Evolutionary conservation across 768 basidiomycete genomes (phyloP), one percentile per base, ranked within the genome.

Genomic region (Lentinula aciculospora): DNA sequence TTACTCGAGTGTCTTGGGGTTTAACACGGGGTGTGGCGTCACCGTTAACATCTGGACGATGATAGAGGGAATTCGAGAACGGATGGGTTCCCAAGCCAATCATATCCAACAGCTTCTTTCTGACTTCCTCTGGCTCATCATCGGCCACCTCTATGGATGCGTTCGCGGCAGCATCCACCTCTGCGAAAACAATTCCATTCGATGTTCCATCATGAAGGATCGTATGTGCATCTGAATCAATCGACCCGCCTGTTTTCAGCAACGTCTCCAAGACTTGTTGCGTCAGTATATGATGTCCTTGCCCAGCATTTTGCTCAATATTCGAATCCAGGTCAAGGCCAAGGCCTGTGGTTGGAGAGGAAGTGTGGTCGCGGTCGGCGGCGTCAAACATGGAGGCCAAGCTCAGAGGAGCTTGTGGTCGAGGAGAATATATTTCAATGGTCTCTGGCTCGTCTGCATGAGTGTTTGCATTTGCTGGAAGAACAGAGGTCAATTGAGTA

Each of bases 381-480:
- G 51, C 36, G 31, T 53, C 51, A 23, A 57, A 57, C 45, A 57
- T 39, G 3, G 56, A 49, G 3, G 56, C 29, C 31, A 48, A 15
- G 7, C 42, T 42, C n/a, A 56, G 19, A 10, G 56, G 34, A n/a
- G 56, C 34, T 19, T 42, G 27, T 4, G 56, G 56, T 36, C 40
- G 40, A 25, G 56, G 56, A 27, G 56, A 57, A 25, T 47, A 45
- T 27, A 57, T 48, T 15, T 57, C 45, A 34, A 57, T 57, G 15
- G 56, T 34, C 46, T 57, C 56, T 29, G 56, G 56, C 42, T 57
- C 39, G 25, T 57, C 45, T 42, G 15, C 29, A 17, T 46, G 37
- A 31, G 27, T 17, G 10, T 1, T 19, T 21, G 23, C n/a, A 3
- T 17, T 40, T 17, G 36, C 19, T 32, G 39, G 17, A 23, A 36